Conservation (phyloP, 495 filamentous ascomycete species). For the Xanthoparmelia taractica region DNA sequence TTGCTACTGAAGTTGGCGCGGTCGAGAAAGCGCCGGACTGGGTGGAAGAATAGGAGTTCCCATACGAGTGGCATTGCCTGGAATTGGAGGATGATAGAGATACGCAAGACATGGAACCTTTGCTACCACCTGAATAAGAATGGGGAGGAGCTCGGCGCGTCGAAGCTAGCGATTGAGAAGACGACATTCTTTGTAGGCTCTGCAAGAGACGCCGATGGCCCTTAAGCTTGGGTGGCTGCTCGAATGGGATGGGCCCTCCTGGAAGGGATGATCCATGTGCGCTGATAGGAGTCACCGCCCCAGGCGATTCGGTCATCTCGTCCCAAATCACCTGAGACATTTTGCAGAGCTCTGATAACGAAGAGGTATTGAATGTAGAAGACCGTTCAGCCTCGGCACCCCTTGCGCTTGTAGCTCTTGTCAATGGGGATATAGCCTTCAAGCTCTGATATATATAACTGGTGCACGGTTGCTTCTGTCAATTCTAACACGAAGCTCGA, state of each 20-base stretch:
- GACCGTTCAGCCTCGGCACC: background rate
- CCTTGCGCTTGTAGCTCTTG: background rate
- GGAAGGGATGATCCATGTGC: conserved; percentile 9
- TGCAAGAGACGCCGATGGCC: conserved; percentile 68
- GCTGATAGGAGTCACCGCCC: conserved; percentile 18
- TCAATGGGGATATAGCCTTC: background rate
- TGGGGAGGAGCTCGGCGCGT: conserved; percentile 50
- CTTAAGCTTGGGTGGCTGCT: conserved; percentile 55
- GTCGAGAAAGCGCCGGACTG: conserved; percentile 58
- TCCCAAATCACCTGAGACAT: conserved; percentile 24
- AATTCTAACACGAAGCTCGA: background rate
- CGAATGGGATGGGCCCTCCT: conserved; percentile 34
- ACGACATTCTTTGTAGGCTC: conserved; percentile 80
- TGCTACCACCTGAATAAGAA: conserved; percentile 55
- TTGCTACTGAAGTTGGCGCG: conserved; percentile 52
- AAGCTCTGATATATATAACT: background rate
- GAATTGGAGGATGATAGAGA: conserved; percentile 61
- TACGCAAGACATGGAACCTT: conserved; percentile 78
- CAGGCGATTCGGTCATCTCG: conserved; percentile 22
- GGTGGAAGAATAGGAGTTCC: conserved; percentile 49
- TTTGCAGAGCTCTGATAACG: conserved; percentile 10
- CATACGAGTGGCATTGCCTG: conserved; percentile 43
- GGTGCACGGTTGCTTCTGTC: background rate
- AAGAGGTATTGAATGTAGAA: background rate
- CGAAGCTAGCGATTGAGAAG: conserved; percentile 66